Percentiles rank a stretch among this genome's conserved stretches.
Evolutionary conservation across 257 asterid genomes (phyloP).

Genomic region (Solanum piurae): DNA sequence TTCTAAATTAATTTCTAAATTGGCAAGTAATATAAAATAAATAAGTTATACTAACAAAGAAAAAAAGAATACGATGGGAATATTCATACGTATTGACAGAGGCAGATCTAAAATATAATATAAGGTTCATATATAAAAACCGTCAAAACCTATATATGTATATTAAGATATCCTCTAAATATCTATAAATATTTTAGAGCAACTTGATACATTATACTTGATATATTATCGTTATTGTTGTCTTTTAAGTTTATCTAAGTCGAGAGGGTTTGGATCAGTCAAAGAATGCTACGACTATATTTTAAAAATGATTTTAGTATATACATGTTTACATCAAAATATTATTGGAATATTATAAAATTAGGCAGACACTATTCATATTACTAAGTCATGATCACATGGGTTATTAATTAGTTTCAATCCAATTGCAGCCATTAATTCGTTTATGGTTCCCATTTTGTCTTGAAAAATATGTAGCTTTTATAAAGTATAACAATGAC

Average conservation of each 20-base stretch:
- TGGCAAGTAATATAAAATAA: background rate
- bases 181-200: no score
- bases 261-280: background rate
- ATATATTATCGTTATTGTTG: no score
- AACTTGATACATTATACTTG: no score
- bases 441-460: background rate
- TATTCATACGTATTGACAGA: background rate
- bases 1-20: background rate
- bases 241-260: background rate
- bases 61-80: background rate
- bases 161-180: background rate
- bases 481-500: background rate
- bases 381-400: background rate
- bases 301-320: background rate
- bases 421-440: background rate
- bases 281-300: background rate
- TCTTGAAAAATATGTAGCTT: background rate
- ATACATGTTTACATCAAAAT: background rate
- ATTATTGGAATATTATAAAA: background rate
- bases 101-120: background rate
- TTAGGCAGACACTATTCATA: background rate
- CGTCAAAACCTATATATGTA: background rate
- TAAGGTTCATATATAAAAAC: no score
- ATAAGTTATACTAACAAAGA: background rate
- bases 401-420: background rate